Evolutionary conservation across 441 rosid genomes (phyloP).

Genomic region (Cnidoscolus chayamansa): DNA sequence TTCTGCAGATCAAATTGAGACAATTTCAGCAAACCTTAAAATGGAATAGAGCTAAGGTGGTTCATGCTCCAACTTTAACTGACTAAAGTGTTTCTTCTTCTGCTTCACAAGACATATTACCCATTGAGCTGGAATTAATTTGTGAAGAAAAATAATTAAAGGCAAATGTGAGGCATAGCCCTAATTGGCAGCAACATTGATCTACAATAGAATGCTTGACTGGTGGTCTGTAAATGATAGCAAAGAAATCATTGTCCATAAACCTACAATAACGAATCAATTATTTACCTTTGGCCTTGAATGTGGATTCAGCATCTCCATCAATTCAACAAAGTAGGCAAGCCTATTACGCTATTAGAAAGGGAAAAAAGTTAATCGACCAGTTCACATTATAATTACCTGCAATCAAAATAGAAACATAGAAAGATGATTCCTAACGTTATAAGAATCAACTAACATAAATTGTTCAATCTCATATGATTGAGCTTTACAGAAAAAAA

Average conservation of each 20-base stretch:
- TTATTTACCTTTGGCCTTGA: conserved; percentile 63
- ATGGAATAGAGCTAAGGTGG: not conserved
- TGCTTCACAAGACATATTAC: not conserved
- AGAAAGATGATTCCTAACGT: not conserved
- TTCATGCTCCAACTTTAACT: not conserved
- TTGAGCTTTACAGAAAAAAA: not conserved
- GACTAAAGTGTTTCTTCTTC: not conserved
- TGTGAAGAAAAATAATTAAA: not conserved
- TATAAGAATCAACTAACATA: not conserved
- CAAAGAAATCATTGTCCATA: not conserved
- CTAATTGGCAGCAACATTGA: not conserved
- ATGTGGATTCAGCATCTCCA: conserved; percentile 94
- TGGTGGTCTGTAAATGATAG: not conserved
- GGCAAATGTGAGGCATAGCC: not conserved
- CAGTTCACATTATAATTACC: not conserved
- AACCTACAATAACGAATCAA: not conserved
- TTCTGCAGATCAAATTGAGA: conserved; percentile 40
- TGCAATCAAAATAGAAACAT: not conserved
- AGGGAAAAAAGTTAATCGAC: conserved; percentile 28
- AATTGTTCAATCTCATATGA: conserved; percentile 1
- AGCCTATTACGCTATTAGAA: conserved; percentile 66
- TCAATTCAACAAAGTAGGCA: conserved; percentile 72
- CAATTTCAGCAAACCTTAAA: not conserved
- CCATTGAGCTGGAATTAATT: too few relatives aligned
- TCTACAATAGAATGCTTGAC: not conserved